These are phyloP conservation scores for Trichophyton mentagrophytes DNA, from an alignment of 2,329 filamentous ascomycete species.

Conservation along the genomic window DNA sequence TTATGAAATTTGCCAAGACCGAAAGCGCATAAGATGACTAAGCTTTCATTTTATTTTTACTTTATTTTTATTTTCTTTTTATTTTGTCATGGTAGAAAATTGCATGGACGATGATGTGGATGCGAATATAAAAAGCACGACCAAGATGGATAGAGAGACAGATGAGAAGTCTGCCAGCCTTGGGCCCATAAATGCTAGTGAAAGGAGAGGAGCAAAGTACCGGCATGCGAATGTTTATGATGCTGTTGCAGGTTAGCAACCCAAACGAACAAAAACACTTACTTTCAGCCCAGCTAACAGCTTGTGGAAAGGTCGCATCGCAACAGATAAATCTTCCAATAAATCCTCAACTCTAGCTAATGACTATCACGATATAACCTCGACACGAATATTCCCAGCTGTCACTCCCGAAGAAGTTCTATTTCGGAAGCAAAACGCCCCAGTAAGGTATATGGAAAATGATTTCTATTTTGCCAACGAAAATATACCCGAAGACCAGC, in stretches of 20 bases:
- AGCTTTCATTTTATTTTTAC: background rate
- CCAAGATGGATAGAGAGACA: background rate
- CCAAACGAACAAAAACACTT: background rate
- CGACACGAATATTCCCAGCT: constrained; percentile 22
- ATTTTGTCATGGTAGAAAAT: background rate
- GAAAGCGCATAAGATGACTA: no score
- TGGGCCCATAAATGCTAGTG: background rate
- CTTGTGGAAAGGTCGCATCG: constrained; percentile 35
- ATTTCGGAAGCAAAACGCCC: constrained; percentile 40
- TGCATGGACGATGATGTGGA: background rate
- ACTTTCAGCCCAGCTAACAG: background rate
- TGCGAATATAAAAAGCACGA: background rate
- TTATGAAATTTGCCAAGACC: background rate
- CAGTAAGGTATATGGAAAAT: constrained; percentile 40
- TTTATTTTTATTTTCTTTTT: no score
- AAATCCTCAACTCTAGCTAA: constrained; percentile 16
- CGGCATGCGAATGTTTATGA: constrained; percentile 43
- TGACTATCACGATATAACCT: constrained; percentile 18
- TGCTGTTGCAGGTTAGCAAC: constrained; percentile 41
- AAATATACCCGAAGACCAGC: constrained; percentile 25
- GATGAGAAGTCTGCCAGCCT: background rate
- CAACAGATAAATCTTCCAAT: constrained; percentile 24
- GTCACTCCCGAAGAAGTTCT: constrained; percentile 47
- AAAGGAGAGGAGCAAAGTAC: background rate
- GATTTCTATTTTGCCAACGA: constrained; percentile 45